Percentiles rank a stretch among this genome's conserved stretches.
Conservation (phyloP, 371 early-diverging fungal species). For the Rhizopus sp. region DNA sequence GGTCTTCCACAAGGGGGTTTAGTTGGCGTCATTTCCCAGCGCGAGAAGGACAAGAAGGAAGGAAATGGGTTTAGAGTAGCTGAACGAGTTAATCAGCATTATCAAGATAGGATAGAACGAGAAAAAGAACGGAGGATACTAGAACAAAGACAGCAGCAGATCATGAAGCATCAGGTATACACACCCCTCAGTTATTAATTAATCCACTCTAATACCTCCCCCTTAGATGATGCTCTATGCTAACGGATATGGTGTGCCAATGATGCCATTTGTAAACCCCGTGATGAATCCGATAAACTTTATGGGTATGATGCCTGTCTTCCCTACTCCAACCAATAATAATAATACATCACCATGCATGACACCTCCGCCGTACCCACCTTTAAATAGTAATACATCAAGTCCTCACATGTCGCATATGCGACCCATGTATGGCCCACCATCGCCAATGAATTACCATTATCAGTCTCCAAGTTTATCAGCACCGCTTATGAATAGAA, state of each 20-base stretch:
- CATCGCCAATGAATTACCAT: conserved; percentile 14
- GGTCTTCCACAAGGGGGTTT: conserved; percentile 43
- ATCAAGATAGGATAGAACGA: conserved; percentile 39
- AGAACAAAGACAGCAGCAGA: conserved; percentile 54
- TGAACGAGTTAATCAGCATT: conserved; percentile 42
- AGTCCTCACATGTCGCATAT: conserved; percentile 18
- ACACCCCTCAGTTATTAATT: conserved; percentile 2
- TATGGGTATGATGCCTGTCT: conserved; percentile 12
- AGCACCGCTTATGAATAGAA: conserved; percentile 18
- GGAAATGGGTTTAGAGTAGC: conserved; percentile 36
- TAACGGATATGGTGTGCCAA: conserved; percentile 32
- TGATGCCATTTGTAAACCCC: conserved; percentile 32
- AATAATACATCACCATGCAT: no score
- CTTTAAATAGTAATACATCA: conserved; percentile 8
- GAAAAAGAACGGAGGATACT: conserved; percentile 49
- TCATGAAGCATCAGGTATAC: conserved; percentile 47
- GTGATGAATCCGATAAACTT: conserved; percentile 24
- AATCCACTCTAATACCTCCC: neutral
- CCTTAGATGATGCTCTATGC: conserved; percentile 48
- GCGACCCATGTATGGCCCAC: conserved; percentile 14
- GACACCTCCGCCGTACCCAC: conserved; percentile 12
- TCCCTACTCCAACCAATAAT: conserved; percentile 6
- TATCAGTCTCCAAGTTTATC: conserved; percentile 21
- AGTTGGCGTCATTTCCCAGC: conserved; percentile 51
- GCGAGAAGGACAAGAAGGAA: conserved; percentile 46